Evolutionary conservation across 177 flowering plant genomes (phyloP).

Genomic region (Vitis hybrid): DNA sequence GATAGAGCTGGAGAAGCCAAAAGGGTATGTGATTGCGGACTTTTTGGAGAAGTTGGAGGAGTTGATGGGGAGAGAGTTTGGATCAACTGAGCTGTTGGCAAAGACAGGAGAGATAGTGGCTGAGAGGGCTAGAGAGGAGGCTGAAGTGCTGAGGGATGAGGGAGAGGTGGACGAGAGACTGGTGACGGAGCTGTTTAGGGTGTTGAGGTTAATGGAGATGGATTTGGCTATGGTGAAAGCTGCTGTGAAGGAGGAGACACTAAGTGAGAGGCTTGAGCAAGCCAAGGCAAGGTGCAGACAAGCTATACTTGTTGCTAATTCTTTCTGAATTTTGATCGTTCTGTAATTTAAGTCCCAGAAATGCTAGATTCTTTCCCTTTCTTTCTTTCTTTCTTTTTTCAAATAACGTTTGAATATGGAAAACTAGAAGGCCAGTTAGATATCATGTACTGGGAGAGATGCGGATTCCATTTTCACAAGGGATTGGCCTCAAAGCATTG

Average conservation of each 20-base stretch:
- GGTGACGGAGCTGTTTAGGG: constrained; percentile 77
- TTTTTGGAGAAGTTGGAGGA: constrained; percentile 70
- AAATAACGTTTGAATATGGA: no score
- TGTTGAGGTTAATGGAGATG: constrained; percentile 88
- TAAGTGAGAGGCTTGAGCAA: constrained; percentile 63
- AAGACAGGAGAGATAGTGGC: constrained; percentile 78
- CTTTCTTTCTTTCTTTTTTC: no score
- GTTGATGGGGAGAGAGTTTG: constrained; percentile 61
- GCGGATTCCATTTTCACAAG: no score
- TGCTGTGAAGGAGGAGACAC: constrained; percentile 78
- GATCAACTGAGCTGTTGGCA: constrained; percentile 65
- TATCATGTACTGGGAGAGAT: no score
- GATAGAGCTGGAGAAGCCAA: constrained; percentile 64
- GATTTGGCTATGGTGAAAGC: constrained; percentile 90
- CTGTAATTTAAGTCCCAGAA: not conserved
- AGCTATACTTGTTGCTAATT: constrained; percentile 85
- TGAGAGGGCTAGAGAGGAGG: constrained; percentile 83
- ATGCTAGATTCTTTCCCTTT: not conserved
- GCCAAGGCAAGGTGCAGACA: constrained; percentile 90
- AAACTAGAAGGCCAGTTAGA: no score
- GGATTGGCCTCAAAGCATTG: no score
- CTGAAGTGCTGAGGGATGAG: constrained; percentile 70
- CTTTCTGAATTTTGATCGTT: constrained; percentile 42
- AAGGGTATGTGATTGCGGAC: constrained; percentile 67
- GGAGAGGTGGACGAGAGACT: constrained; percentile 85